Evolutionary conservation across 2,329 filamentous ascomycete genomes (phyloP), one percentile per base, ranked within the genome.

Genomic region (Alternaria dauci): DNA sequence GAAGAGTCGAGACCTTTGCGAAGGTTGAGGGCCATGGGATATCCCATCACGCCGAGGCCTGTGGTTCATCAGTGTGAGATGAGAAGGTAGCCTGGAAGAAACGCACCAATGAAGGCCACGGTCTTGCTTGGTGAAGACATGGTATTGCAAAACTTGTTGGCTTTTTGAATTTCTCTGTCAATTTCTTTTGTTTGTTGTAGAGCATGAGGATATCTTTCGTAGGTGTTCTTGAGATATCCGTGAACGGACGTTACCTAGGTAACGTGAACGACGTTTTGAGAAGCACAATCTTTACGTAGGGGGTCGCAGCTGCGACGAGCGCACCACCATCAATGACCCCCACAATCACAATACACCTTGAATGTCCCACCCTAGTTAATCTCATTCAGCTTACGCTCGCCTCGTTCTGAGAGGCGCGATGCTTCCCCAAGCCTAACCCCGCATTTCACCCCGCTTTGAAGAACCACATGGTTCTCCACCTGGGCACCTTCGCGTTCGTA

Each of bases 11-110:
- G 72, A 25, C 78, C 78, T 69, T 75, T 72, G 3, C 79, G 75
- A 0, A 81, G 70, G 57, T 81, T 81, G 14, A 77, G 66, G 26
- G 79, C 79, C 79, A 81, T 81, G 30, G 78, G 77, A 46, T 77
- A 81, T 50, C 79, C 79, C 79, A 81, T 81, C 34, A 80, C 77
- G 7, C 79, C 79, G 1, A 81, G 70, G 54, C 79, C 79, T 73
- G 28, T 0, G 11, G 6, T 12, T 0, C 18, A 12, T 70, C n/a
- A 68, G 53, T 32, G 34, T 44, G 14, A 12, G n/a, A 23, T 34
- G n/a, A 25, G 3, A 14, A 23, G 26, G 36, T 39, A 26, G 14
- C n/a, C 43, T 20, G n/a, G 5, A 14, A 26, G 16, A 8, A 16
- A 47, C 28, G 20, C 62, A 68, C 69, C 69, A 26, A 73, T 70